Percentiles rank a stretch among this genome's conserved stretches.
These are phyloP conservation scores for Penicillium aurantiogriseum DNA, from an alignment of 2,329 filamentous ascomycete species.

Conservation along the genomic window DNA sequence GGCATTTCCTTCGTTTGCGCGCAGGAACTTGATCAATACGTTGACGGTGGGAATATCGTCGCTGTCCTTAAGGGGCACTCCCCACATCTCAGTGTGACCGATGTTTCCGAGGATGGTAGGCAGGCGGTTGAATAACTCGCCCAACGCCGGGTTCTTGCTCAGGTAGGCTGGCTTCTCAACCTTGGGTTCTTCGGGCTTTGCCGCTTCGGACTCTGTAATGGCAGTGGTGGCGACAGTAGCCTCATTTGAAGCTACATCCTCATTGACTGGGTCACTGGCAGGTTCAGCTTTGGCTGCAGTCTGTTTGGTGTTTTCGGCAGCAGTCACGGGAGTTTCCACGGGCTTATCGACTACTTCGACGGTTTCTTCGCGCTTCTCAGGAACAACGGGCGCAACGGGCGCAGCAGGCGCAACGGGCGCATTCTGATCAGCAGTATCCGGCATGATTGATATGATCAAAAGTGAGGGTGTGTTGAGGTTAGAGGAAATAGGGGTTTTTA, in stretches of 20 bases:
- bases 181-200: slow-evolving; percentile 22
- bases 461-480: neutral
- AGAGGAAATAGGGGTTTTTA: slow-evolving; percentile 13
- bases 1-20: slow-evolving; percentile 78
- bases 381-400: slow-evolving; percentile 5
- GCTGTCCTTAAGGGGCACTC: slow-evolving; percentile 61
- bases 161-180: slow-evolving; percentile 37
- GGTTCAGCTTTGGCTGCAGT: slow-evolving; percentile 6
- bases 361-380: slow-evolving; percentile 18
- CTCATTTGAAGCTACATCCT: neutral
- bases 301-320: slow-evolving; percentile 5
- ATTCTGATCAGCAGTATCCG: slow-evolving; percentile 21
- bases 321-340: slow-evolving; percentile 11
- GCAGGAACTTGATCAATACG: slow-evolving; percentile 88
- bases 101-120: slow-evolving; percentile 57
- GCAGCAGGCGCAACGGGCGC: neutral
- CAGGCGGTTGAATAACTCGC: slow-evolving; percentile 59
- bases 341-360: slow-evolving; percentile 14
- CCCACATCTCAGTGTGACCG: slow-evolving; percentile 79
- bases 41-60: slow-evolving; percentile 73
- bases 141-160: slow-evolving; percentile 46
- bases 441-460: slow-evolving; percentile 14
- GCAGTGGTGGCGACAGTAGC: slow-evolving; percentile 6
- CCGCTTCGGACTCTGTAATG: slow-evolving; percentile 12
- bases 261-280: neutral